Evolutionary conservation across 2,329 filamentous ascomycete species (phyloP).

Genomic region (Thelonectria rubi): DNA sequence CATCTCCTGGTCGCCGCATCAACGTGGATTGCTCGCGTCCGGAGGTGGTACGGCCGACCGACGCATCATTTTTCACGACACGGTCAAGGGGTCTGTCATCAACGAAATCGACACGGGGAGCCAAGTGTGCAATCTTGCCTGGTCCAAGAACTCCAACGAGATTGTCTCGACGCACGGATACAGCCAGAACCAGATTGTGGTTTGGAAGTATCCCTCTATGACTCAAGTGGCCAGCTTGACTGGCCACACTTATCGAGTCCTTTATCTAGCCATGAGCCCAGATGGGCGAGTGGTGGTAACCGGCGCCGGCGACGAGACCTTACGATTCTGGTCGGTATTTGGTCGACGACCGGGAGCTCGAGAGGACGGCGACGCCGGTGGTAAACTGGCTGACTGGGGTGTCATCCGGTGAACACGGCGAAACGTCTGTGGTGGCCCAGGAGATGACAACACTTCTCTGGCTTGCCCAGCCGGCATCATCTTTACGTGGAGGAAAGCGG

Average conservation of each 20-base stretch:
- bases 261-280: conserved; percentile 97
- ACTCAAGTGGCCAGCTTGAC: conserved; percentile 94
- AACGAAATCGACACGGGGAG: conserved; percentile 96
- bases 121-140: conserved; percentile 98
- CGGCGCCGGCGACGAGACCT: conserved; percentile 93
- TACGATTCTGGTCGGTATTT: conserved; percentile 97
- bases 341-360: conserved; percentile 79
- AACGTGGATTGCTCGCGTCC: conserved; percentile 91
- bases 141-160: conserved; percentile 97
- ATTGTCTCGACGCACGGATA: conserved; percentile 98
- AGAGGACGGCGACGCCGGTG: conserved; percentile 71
- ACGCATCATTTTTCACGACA: conserved; percentile 98
- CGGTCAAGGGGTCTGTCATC: conserved; percentile 78
- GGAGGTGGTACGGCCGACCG: conserved; percentile 95
- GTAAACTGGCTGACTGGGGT: conserved; percentile 79
- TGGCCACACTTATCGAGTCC: conserved; percentile 93
- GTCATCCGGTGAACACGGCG: conserved; percentile 70
- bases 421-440: background rate
- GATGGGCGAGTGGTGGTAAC: conserved; percentile 95
- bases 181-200: conserved; percentile 97
- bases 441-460: background rate
- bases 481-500: background rate
- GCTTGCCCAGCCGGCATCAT: background rate
- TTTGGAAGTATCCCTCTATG: conserved; percentile 99
- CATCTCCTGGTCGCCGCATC: conserved; percentile 97